Evolutionary conservation across 129 eudicot genomes (phyloP), one percentile per base, ranked within the genome.

Genomic region (Artemisia tridentata): DNA sequence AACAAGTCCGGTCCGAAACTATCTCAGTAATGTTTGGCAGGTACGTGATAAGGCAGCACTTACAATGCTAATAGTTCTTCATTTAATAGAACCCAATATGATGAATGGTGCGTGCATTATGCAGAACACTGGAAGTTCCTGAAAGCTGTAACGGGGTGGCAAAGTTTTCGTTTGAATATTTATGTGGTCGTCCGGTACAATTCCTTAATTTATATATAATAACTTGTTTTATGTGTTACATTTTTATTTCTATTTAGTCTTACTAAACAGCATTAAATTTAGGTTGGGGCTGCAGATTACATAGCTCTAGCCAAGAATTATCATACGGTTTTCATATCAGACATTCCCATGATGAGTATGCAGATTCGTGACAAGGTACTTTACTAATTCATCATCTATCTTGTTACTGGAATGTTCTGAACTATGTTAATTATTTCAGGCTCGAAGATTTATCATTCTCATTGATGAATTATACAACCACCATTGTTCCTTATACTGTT

Each of bases 231-330:
- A 23, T 43, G 50, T 67, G 8, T 46, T 21, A 58, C 34, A 34
- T 31, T 63, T 50, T 31, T 23, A 4, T 49, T 34, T 10, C 9
- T 48, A 57, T 50, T 18, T 38, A 31, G 27, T 13, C 16, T 75
- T 80, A 52, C 72, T 66, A 58, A 70, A 51, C 54, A 69, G 53
- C 21, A 41, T 74, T 13, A 17, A 1, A 25, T 61, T 62, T 80
- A 91, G 99, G 87, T 93, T 10, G 99, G 99, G 53, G 99, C 99
- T 11, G 99, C 99, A 18, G 99, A 93, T 77, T 93, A 93, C 66
- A 93, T 93, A 66, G 96, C 99, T 13, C 78, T 93, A 51, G 97
- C 99, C 8, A 90, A 79, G 56, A 80, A 76, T 67, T 89, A 76
- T 83, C 99, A 93, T 77, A 87, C 99, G 20, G 87, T 93, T 59